A percentile compares a stretch with the other conserved stretches of the same genome.
These are phyloP conservation scores for Adansonia grandidieri DNA, from an alignment of 441 rosid genomes.

Conservation along the genomic window DNA sequence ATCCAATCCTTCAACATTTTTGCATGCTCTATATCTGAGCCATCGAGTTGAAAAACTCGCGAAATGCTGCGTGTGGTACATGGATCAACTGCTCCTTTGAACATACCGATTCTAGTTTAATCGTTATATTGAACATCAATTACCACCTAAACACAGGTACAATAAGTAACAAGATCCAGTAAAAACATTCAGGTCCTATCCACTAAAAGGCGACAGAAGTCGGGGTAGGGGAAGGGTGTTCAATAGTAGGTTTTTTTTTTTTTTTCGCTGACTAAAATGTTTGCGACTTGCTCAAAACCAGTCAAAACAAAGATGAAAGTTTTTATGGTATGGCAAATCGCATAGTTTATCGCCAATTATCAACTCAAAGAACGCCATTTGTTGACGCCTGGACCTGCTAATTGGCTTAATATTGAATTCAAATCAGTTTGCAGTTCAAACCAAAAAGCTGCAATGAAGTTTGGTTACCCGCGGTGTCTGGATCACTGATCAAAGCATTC, in stretches of 20 bases:
- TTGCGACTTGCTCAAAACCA: background rate
- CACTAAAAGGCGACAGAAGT: background rate
- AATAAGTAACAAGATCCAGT: background rate
- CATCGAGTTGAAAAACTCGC: slow-evolving; percentile 67
- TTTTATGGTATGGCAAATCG: background rate
- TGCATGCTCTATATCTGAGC: slow-evolving; percentile 38
- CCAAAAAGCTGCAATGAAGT: slow-evolving; percentile 19
- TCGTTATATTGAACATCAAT: slow-evolving; percentile 88
- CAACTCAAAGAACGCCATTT: background rate
- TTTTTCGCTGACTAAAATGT: background rate
- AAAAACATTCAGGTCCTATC: background rate
- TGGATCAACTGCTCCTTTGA: slow-evolving; percentile 93
- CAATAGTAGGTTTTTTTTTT: background rate
- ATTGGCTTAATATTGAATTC: background rate
- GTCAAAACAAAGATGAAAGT: background rate
- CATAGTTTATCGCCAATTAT: background rate
- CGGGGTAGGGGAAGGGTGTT: background rate
- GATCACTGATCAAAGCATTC: slow-evolving; percentile 83
- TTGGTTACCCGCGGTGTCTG: slow-evolving; percentile 66
- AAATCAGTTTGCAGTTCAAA: background rate
- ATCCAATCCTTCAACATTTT: slow-evolving; percentile 28
- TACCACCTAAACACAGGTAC: slow-evolving; percentile 22
- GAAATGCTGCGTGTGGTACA: slow-evolving; percentile 70
- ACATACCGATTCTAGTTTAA: slow-evolving; percentile 93
- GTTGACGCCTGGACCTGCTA: slow-evolving; percentile 9